Conservation (phyloP, 257 asterid genomes). For the Cruciata laevipes region DNA sequence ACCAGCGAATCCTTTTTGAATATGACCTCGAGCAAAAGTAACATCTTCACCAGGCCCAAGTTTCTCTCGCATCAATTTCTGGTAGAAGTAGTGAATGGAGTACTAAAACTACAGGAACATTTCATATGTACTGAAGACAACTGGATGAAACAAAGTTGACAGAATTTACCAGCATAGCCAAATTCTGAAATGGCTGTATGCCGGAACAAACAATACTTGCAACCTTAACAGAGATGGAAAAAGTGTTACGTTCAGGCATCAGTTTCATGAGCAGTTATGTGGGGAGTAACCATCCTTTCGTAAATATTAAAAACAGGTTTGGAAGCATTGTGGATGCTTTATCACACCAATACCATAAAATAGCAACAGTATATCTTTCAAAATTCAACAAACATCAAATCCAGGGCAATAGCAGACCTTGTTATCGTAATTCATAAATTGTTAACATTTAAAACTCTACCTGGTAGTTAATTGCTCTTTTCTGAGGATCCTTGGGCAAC, state of each 20-base stretch:
- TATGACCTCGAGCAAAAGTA: conserved; percentile 54
- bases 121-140: neutral
- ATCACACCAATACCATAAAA: neutral
- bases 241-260: conserved; percentile 2
- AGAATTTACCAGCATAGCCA: conserved; percentile 21
- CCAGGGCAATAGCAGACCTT: neutral
- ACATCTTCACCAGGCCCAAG: conserved; percentile 61
- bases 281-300: neutral
- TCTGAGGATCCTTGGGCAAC: conserved; percentile 70
- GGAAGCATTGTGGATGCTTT: neutral
- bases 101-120: no score
- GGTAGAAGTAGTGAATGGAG: neutral
- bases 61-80: conserved; percentile 53
- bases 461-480: conserved; percentile 33
- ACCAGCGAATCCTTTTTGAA: conserved; percentile 67
- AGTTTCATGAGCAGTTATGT: neutral
- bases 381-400: neutral
- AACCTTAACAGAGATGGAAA: conserved; percentile 11
- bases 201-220: conserved; percentile 28
- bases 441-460: neutral
- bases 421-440: neutral
- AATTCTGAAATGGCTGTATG: conserved; percentile 29
- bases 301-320: no score
- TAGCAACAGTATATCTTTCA: neutral
- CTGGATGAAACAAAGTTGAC: neutral